Conservation (phyloP, 371 early-diverging fungal genomes). For the Syncephalastrum monosporum region DNA sequence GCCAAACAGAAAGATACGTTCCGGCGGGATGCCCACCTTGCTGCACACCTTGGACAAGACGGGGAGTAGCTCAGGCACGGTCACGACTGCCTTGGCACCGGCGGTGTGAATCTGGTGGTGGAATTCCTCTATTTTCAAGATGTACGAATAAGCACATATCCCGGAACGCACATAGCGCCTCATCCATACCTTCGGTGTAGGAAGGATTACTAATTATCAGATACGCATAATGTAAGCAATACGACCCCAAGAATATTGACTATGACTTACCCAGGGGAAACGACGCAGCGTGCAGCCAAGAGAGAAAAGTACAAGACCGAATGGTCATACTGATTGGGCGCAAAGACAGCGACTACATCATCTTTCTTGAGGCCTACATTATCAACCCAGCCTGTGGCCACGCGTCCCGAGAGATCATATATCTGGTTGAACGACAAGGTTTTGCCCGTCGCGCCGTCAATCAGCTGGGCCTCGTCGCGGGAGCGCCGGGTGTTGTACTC, state of each 20-base stretch:
- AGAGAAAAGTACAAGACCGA: conserved; percentile 38
- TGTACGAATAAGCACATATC: not conserved
- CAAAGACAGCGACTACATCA: conserved; percentile 71
- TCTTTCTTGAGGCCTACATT: conserved; percentile 62
- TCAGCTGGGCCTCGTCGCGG: conserved; percentile 40
- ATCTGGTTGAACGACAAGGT: conserved; percentile 64
- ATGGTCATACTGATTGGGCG: conserved; percentile 64
- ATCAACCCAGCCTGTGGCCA: conserved; percentile 65
- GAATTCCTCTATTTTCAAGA: conserved; percentile 51
- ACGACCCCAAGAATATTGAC: not conserved
- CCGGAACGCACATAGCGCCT: not conserved
- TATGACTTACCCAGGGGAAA: conserved; percentile 37
- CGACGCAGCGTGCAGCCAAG: conserved; percentile 35
- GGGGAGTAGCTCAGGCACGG: conserved; percentile 42
- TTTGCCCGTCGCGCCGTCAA: conserved; percentile 59
- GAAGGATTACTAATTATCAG: conserved; percentile 28
- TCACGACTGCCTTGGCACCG: conserved; percentile 56
- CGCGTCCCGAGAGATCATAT: conserved; percentile 40
- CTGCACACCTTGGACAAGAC: conserved; percentile 46
- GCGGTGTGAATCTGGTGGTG: conserved; percentile 70
- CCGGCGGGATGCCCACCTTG: conserved; percentile 43
- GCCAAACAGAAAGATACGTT: conserved; percentile 56
- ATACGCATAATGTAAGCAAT: not conserved
- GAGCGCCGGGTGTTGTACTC: conserved; percentile 36
- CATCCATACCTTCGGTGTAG: conserved; percentile 39